Base-by-base conservation (phyloP, 306 rosid genomes). In the Luffa aegyptiaca region DNA sequence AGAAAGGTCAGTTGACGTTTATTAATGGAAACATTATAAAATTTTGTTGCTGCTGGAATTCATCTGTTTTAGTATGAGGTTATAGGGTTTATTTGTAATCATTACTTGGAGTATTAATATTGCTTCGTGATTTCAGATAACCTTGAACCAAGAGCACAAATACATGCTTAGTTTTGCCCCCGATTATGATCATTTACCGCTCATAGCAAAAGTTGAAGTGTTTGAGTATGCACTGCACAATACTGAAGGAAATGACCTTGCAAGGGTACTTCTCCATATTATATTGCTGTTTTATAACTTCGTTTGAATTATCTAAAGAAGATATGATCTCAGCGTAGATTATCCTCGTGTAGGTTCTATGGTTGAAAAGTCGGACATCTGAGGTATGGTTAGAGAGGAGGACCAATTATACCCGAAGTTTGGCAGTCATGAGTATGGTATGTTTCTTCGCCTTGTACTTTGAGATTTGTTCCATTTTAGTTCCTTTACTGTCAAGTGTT, bases 351-450 rank as follows among this genome's bases (percentile, higher is more conserved):
- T 85, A 94, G 98, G 96, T 95, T 62, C 97, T 95, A 68, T 93
- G 98, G 98, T 92, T 95, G 90, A 95, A 95, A 89, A 95, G 98
- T 87, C 93, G 97, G 49, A 92, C 98, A 57, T 95, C 98, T 20
- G 98, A 95, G 86, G 82, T 95, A 82, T 95, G 98, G 98, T 87
- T 95, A 35, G 98, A 92, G 89, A 95, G 98, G 86, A 92, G 98
- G 82, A 95, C 98, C 73, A 95, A 95, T 84, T 95, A 95, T 78
- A 95, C 98, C 3, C 89, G 97, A 84, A 95, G 98, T 87, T 89
- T 95, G 88, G 98, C 98, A 78, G 98, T 93, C 88, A 95, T 95
- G 98, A 95, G 98, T 88, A 95, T 95, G 98, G 98, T 95, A 85
- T 58, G 44, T 78, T 26, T 26, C 31, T 26, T 26, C 31, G 31